Evolutionary conservation across 805 yeast genomes (phyloP), one percentile per base, ranked within the genome.

Genomic region (Ogataea angusta): DNA sequence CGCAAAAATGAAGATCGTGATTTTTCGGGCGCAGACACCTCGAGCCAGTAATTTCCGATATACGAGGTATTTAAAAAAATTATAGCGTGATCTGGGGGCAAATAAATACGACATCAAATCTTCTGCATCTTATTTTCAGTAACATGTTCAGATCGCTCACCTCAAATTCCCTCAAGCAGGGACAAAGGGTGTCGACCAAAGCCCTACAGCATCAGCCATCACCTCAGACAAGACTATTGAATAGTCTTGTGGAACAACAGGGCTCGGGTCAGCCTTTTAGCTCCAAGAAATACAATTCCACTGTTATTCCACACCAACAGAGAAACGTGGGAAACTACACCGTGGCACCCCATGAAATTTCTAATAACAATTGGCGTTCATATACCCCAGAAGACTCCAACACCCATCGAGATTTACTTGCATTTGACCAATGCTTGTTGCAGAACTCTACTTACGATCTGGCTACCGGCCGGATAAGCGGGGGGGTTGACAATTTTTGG

Each of bases 401-500:
- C 19, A 67, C 69, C 69, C 68, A 55, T 43, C 65, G 66, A 40
- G 73, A 73, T 42, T 62, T 73, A 12, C 50, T 60, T 23, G 73
- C 76, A 4, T 76, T 74, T 54, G 80, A 75, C 49, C 80, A 76
- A 45, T 71, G 73, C 57, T 60, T 63, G 17, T 45, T 57, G 24
- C 63, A 63, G 36, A 64, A 62, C 34, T 55, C 66, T 15, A 59
- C 63, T 10, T 62, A 64, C 41, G 68, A 65, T 42, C 48, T 64
- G 40, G 64, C 64, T 12, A 62, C 63, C 25, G 73, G 72, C 34
- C 63, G 63, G 40, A 64, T 73, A 3, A 44, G 52, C 1, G 66
- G 64, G 24, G 66, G 65, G 7, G 67, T 65, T n/a, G 64, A 69
- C 16, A 69, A 67, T 38, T 75, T 74, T 49, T 76, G 81, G 80